These are phyloP conservation scores for Saitozyma podzolica DNA, from an alignment of 768 basidiomycete genomes.

Conservation along the genomic window DNA sequence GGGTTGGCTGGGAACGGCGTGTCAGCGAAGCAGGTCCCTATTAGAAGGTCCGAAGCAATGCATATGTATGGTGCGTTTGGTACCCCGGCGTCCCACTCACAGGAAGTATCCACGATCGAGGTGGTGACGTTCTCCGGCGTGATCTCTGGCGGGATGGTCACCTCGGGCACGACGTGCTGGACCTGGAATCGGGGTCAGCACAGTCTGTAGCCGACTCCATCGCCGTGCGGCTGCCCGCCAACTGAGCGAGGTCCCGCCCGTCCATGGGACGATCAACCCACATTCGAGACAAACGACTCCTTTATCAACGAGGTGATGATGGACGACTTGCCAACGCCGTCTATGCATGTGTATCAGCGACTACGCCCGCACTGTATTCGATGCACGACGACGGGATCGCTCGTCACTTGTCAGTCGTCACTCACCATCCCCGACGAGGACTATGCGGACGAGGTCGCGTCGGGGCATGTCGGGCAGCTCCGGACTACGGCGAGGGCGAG, in stretches of 20 bases:
- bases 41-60: neutral
- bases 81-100: conserved; percentile 57
- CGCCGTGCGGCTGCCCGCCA: too few species aligned
- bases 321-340: conserved; percentile 96
- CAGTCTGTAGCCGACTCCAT: neutral
- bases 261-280: conserved; percentile 51
- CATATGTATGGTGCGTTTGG: neutral
- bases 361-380: neutral
- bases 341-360: conserved; percentile 55
- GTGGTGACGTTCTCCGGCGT: conserved; percentile 98
- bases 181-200: conserved; percentile 61
- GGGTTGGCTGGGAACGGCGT: conserved; percentile 64
- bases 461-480: conserved; percentile 30
- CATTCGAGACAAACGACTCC: conserved; percentile 87
- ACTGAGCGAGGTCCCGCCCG: conserved; percentile 2
- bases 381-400: neutral
- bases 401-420: neutral
- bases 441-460: conserved; percentile 45
- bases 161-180: conserved; percentile 91
- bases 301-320: conserved; percentile 97
- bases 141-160: conserved; percentile 95
- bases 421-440: conserved; percentile 47
- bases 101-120: conserved; percentile 95
- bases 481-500: too few species aligned
- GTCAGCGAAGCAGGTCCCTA: conserved; percentile 11